Evolutionary conservation across 495 filamentous ascomycete genomes (phyloP).

Genomic region (Xylaria flabelliformis): DNA sequence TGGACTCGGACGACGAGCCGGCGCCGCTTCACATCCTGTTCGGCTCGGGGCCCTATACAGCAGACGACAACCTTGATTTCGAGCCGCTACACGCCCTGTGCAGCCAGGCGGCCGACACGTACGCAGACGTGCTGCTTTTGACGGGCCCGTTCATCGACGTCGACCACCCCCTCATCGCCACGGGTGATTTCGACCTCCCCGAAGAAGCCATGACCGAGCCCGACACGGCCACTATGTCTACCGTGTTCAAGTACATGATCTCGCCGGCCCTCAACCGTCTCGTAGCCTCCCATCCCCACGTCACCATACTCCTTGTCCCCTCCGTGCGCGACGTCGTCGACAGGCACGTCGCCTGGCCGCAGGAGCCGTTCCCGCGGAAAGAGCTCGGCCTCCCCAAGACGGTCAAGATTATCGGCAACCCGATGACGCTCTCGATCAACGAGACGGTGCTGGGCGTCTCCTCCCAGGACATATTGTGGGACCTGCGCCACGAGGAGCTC

Average conservation of each 20-base stretch:
- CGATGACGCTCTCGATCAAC: constrained; percentile 84
- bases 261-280: constrained; percentile 69
- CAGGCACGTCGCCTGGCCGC: constrained; percentile 88
- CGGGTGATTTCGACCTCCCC: constrained; percentile 90
- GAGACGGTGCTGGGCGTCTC: constrained; percentile 81
- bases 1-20: constrained; percentile 59
- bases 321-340: constrained; percentile 84
- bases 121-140: constrained; percentile 81
- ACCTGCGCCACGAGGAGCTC: constrained; percentile 79
- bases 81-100: constrained; percentile 84
- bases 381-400: constrained; percentile 76
- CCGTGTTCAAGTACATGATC: constrained; percentile 83
- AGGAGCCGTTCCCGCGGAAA: constrained; percentile 76
- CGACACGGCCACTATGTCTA: constrained; percentile 77
- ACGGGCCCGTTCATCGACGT: constrained; percentile 88
- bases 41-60: constrained; percentile 87
- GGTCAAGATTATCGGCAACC: constrained; percentile 81
- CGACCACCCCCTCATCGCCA: constrained; percentile 87
- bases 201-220: constrained; percentile 70
- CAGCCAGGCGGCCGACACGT: constrained; percentile 72
- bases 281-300: constrained; percentile 68
- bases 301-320: constrained; percentile 83
- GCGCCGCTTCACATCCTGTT: constrained; percentile 76
- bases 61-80: constrained; percentile 89
- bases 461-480: constrained; percentile 81